Evolutionary conservation across 2,329 filamentous ascomycete species (phyloP), one percentile per base, ranked within the genome.

Genomic region (Colletotrichum brevisporum): DNA sequence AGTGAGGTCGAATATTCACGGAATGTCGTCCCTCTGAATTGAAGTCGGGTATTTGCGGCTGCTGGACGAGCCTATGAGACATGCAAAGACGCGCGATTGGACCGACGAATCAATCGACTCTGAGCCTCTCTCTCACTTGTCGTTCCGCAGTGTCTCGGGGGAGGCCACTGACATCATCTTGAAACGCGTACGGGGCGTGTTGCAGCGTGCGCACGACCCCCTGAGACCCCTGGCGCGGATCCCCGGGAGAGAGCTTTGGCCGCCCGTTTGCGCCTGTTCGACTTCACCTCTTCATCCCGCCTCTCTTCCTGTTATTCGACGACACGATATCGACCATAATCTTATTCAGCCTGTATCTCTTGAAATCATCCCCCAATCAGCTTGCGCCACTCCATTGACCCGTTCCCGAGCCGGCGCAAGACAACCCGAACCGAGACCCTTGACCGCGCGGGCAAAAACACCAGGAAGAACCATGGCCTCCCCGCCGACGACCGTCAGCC

Each of bases 211-310:
- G 31, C 31, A 36, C 31, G 31, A 36, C 39, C 50, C 16, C 9
- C 31, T 13, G 6, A 26, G n/a, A 51, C 67, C 67, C 67, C 63
- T 70, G 57, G 56, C 63, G 57, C 57, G 47, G 52, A 70, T 69
- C 60, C 16, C 52, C 45, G 50, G 54, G 60, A 36, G 60, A 36
- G 31, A 59, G 60, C 50, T 66, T 89, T 87, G 4, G 90, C 50
- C 54, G 36, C 36, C 16, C 27, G 55, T 67, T 62, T 67, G 63
- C 36, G 51, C 24, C 8, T 16, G 21, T 31, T 31, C 52, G 39
- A 68, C 64, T 12, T 36, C 63, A 51, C 26, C 26, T 39, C 47
- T 26, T n/a, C 18, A 5, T 15, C 21, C 39, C 10, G 21, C 21
- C 4, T 24, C 51, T 15, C 26, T 55, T 6, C 16, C 12, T 36